Evolutionary conservation across 1,284 basidiomycete genomes (phyloP), one percentile per base, ranked within the genome.

Genomic region (Schizophyllum amplum): DNA sequence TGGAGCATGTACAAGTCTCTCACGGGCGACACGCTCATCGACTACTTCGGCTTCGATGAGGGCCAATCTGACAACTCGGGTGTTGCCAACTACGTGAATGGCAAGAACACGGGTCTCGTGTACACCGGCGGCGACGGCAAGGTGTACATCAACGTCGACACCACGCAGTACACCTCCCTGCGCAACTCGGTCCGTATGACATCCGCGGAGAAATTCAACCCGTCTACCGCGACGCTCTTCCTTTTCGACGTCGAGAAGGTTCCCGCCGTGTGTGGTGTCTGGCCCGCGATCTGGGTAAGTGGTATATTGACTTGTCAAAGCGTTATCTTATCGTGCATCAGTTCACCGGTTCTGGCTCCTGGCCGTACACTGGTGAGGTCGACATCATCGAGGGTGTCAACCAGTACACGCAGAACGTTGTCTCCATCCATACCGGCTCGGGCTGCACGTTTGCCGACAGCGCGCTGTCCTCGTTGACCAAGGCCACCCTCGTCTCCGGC

Each of bases 241-340:
- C 68, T 84, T 62, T 71, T 84, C 67, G 83, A 85, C 64, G 75
- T 81, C 46, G 71, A 74, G 9, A 81, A 83, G 67, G 83, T 84
- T 76, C 83, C 83, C 1, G 76, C 76, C 4, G 83, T 82, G 1
- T 86, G 83, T 63, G 84, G 80, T 24, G 80, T 79, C 4, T 84
- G 60, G 75, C 76, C 75, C 24, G 56, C 59, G 4, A 60, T 62
- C 50, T 62, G 61, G 61, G 24, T 57, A 49, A 60, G 57, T 54
- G 27, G 80, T 80, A 80, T 80, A 2, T 58, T 66, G 24, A 69
- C 68, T 55, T 49, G 57, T 62, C 46, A 58, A 55, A 55, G 6
- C 24, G 54, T 56, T n/a, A 7, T n/a, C 26, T 7, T 13, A n/a
- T 1, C 11, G 11, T 54, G 1, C 15, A 20, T 0, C 26, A 57